Evolutionary conservation across 306 rosid genomes (phyloP), one percentile per base, ranked within the genome.

Genomic region (Astragalus membranaceus): DNA sequence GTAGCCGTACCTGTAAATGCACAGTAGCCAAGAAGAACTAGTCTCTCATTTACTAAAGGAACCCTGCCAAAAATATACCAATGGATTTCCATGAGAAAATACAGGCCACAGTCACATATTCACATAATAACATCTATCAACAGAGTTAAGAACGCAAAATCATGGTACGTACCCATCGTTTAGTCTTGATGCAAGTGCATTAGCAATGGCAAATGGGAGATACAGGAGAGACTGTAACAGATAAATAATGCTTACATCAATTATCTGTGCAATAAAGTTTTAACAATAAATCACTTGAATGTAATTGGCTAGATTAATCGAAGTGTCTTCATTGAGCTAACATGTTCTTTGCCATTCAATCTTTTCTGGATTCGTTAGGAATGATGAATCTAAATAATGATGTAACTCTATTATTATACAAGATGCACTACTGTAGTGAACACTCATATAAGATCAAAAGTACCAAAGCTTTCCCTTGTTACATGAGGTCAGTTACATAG

Each of bases 141-240:
- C 0, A 14, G 17, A 75, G 49, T 46, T 60, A 59, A 72, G 29
- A 78, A 66, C 8, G 47, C 14, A 20, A 62, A 72, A 60, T 51
- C 50, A 69, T 46, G 64, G 16, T 57, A 64, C 92, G 75, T 86
- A 94, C 99, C 99, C 97, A 30, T 86, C 95, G 63, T 87, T 86
- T 52, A 89, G 80, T 79, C 78, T 89, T 37, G 97, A 89, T 8
- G 91, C 85, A 23, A 91, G 97, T 17, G 88, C 86, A 80, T 94
- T 94, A 51, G 95, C 99, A 79, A 91, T 85, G 37, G 97, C 97
- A 14, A 89, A 76, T 10, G 99, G 99, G 37, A 91, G 96, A 85
- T 80, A 88, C 78, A 91, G 13, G 44, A 89, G 80, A 36, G 99
- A 89, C 99, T 91, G 89, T 53, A 83, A 42, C 77, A 46, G 49